Evolutionary conservation across 495 filamentous ascomycete genomes (phyloP).

Genomic region (Baudoinia panamericana): DNA sequence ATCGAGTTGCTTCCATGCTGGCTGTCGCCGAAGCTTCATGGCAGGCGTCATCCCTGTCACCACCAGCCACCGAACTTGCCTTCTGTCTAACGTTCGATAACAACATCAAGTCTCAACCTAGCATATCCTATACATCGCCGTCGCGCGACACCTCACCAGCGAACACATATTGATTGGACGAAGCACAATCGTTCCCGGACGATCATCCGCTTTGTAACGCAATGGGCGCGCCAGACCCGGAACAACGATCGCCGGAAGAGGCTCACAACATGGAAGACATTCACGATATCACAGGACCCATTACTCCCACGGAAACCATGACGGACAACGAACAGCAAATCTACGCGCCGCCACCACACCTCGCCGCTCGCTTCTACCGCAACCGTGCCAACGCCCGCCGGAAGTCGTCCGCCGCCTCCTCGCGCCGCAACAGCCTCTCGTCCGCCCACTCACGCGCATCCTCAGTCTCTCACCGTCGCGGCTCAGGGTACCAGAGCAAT

Average conservation of each 20-base stretch:
- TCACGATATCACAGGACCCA: slow-evolving; percentile 1
- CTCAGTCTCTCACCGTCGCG: slow-evolving; percentile 45
- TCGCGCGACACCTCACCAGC: no score
- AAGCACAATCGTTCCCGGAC: no score
- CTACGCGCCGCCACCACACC: slow-evolving; percentile 59
- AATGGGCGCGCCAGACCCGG: slow-evolving; percentile 1
- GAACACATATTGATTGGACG: no score
- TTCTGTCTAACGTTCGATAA: no score
- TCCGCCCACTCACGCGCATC: slow-evolving; percentile 68
- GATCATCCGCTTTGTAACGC: no score
- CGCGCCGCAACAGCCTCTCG: slow-evolving; percentile 78
- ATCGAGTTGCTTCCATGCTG: no score
- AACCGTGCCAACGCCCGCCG: slow-evolving; percentile 50
- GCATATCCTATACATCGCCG: no score
- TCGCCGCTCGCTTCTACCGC: slow-evolving; percentile 75
- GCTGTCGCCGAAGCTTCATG: no score
- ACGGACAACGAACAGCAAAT: neutral
- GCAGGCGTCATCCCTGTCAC: no score
- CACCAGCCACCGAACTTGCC: no score
- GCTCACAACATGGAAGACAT: neutral
- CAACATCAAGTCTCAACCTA: no score
- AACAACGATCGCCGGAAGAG: neutral
- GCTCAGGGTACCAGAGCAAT: slow-evolving; percentile 51
- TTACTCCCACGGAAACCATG: slow-evolving; percentile 3
- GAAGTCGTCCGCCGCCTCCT: slow-evolving; percentile 73